Percentiles rank a stretch among this genome's conserved stretches.
These are phyloP conservation scores for Kuraishia piskuri DNA, from an alignment of 805 yeast genomes.

Conservation along the genomic window DNA sequence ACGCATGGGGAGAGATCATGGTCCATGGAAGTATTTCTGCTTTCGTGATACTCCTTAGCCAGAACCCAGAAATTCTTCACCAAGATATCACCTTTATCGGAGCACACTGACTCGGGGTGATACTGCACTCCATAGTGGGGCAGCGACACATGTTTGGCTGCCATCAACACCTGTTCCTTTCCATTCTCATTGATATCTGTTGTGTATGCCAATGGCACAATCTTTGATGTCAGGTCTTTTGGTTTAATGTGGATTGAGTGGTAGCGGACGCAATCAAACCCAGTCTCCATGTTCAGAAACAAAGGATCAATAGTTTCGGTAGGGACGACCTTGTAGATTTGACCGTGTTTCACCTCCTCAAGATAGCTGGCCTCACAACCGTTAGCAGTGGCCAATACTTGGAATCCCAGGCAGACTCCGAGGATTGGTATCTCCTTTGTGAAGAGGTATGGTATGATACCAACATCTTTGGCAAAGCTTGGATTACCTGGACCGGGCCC, in stretches of 20 bases:
- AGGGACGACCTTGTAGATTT: constrained; percentile 44
- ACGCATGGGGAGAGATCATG: background rate
- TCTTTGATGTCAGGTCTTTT: constrained; percentile 13
- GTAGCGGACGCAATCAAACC: constrained; percentile 71
- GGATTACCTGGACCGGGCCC: constrained; percentile 99
- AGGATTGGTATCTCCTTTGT: constrained; percentile 51
- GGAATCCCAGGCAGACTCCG: constrained; percentile 94
- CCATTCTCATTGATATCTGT: constrained; percentile 21
- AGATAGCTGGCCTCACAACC: constrained; percentile 49
- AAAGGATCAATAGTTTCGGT: constrained; percentile 22
- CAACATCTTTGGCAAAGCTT: constrained; percentile 49
- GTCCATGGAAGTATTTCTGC: background rate
- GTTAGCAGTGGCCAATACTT: constrained; percentile 57
- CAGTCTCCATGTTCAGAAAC: constrained; percentile 29
- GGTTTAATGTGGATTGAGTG: constrained; percentile 65
- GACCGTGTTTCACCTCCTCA: constrained; percentile 73
- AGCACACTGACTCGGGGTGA: constrained; percentile 93
- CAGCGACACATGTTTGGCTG: constrained; percentile 45
- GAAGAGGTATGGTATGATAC: constrained; percentile 56
- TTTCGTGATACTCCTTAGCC: constrained; percentile 28
- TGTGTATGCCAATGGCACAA: constrained; percentile 58
- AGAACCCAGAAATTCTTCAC: constrained; percentile 53
- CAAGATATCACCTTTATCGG: constrained; percentile 53
- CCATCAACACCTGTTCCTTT: constrained; percentile 55
- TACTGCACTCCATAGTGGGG: constrained; percentile 95